Evolutionary conservation across 2,329 filamentous ascomycete genomes (phyloP), one percentile per base, ranked within the genome.

Genomic region (Penicillium psychrosexuale): DNA sequence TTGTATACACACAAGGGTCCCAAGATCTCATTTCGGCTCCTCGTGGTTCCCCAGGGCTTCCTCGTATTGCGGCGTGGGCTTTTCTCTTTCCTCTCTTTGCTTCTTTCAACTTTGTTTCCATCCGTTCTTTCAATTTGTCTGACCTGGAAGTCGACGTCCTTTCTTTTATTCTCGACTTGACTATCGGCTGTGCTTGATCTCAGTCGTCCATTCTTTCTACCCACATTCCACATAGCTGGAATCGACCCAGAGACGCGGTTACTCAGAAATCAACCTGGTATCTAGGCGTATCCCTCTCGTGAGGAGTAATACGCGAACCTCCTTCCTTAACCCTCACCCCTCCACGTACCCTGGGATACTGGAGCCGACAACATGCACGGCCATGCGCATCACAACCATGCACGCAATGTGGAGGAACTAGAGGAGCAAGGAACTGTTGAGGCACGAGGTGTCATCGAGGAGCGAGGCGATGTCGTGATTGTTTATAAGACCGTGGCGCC

Each of bases 401-500:
- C 44, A 40, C 63, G 57, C 52, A 57, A 48, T 51, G 62, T 65
- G 51, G 58, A 67, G 52, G 55, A 46, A 33, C 51, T 63, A 39
- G 57, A 61, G 36, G 50, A 53, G 49, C 57, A 55, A 39, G 56
- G 53, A 61, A 34, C 8, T 34, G 1, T 47, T 22, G 54, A 61
- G 13, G 55, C 37, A 33, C 31, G 51, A 48, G 38, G 55, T 37
- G n/a, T 46, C 12, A 0, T 47, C 28, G 37, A 58, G 47, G 34
- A 50, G 40, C 37, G 48, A 44, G 36, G 55, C 31, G 45, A 55
- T 55, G 54, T 67, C 13, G 55, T 59, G 12, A 69, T 80, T 38
- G 75, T 84, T 39, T 81, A 83, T 66, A 74, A 82, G 43, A 84
- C 82, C 0, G 73, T 78, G 30, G 62, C 75, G 22, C 74, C 78